A percentile compares a stretch with the other conserved stretches of the same genome.
Conservation (phyloP, 352 stramenopile species). For the Globisporangium echinulatum region DNA sequence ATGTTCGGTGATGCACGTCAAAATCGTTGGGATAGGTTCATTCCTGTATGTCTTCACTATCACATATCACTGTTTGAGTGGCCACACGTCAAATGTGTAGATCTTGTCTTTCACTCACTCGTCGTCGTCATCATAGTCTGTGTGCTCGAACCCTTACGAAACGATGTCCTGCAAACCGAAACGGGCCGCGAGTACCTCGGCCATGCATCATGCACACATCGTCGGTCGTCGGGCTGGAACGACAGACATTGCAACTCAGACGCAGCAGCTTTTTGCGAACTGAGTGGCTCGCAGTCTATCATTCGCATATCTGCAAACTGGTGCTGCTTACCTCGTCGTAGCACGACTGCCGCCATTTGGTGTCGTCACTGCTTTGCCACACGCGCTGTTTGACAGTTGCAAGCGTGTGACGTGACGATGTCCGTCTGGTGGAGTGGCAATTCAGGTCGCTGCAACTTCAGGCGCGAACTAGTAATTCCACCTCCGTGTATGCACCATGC, state of each 20-base stretch:
- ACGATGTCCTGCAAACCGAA: conserved; percentile 17
- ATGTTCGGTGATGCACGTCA: too few relatives aligned
- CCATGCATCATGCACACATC: conserved; percentile 25
- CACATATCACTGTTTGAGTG: not conserved
- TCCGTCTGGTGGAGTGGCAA: too few relatives aligned
- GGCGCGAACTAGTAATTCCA: too few relatives aligned
- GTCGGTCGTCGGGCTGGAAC: conserved; percentile 37
- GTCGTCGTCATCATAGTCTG: not conserved
- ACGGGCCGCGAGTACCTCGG: conserved; percentile 25
- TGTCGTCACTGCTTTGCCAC: too few relatives aligned
- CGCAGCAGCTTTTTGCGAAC: too few relatives aligned
- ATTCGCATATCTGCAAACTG: not conserved
- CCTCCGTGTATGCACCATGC: too few relatives aligned
- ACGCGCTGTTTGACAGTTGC: too few relatives aligned
- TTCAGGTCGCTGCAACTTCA: too few relatives aligned
- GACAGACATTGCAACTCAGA: conserved; percentile 29
- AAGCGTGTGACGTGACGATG: too few relatives aligned
- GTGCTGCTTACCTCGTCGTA: not conserved
- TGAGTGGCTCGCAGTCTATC: too few relatives aligned
- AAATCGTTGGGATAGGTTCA: too few relatives aligned
- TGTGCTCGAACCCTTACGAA: conserved; percentile 1
- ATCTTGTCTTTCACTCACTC: not conserved
- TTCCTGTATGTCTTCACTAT: not conserved
- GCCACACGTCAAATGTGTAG: not conserved
- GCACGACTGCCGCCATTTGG: too few relatives aligned